A percentile compares a stretch with the other conserved stretches of the same genome.
Conservation (phyloP, 768 basidiomycete genomes). For the Suillus hirtellus region DNA sequence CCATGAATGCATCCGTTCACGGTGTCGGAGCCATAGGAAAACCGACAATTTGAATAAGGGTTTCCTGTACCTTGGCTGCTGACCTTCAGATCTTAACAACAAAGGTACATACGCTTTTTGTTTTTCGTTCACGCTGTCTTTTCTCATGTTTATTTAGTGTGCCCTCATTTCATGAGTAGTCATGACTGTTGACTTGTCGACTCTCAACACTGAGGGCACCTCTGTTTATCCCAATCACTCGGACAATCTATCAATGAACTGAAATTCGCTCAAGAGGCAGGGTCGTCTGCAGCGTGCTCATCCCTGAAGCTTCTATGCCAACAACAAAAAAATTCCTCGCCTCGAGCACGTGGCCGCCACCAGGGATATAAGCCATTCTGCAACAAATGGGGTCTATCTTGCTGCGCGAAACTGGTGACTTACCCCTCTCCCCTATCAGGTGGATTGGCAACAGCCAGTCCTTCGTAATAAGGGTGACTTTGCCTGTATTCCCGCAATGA, state of each 20-base stretch:
- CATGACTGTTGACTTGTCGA: not conserved
- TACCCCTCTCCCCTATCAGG: not conserved
- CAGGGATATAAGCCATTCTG: not conserved
- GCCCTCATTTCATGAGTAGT: not conserved
- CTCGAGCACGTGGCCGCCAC: not conserved
- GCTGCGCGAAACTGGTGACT: not conserved
- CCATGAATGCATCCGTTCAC: not conserved
- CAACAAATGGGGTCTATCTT: not conserved
- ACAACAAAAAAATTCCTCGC: not conserved
- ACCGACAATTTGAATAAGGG: not conserved
- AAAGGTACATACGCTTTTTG: not conserved
- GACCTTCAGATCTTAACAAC: not conserved
- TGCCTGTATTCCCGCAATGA: no score
- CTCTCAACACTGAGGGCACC: not conserved
- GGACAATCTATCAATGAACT: not conserved
- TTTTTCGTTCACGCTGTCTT: not conserved
- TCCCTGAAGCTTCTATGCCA: not conserved
- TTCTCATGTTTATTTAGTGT: constrained; percentile 1
- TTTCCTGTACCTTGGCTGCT: not conserved
- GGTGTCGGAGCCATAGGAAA: not conserved
- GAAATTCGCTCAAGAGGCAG: not conserved
- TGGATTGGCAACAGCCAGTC: no score
- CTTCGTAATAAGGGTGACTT: no score
- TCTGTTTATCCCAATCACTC: not conserved
- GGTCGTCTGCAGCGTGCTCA: not conserved